Evolutionary conservation across 768 basidiomycete genomes (phyloP), one percentile per base, ranked within the genome.

Genomic region (Mrakia frigida): DNA sequence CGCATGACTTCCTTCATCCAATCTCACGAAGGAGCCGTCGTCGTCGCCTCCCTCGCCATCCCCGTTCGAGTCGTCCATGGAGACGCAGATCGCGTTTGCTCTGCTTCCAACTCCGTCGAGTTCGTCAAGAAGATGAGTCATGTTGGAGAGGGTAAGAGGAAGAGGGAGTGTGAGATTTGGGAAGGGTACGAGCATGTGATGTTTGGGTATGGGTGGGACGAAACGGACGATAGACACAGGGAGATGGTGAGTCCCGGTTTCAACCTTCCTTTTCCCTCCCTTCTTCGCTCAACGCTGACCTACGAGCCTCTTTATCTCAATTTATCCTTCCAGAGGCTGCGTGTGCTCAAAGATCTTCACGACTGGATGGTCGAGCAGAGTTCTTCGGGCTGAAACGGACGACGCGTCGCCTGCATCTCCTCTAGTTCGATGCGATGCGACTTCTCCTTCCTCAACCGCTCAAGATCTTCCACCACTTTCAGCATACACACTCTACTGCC

Each of bases 11-110:
- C 69, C 76, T 83, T 23, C 77, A 52, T 70, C 41, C 52, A 63
- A 16, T 60, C 70, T 50, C 72, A 74, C 0, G 76, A 25, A 16
- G 23, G 35, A 25, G 65, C 76, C 2, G 39, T 14, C 41, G 68
- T 56, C 28, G 43, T 80, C 37, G 28, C n/a, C n/a, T 25, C 70
- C 79, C 65, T 68, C 25, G 35, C 65, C 10, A 39, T 68, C 39
- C 83, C 84, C 7, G 82, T 84, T n/a, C 82, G 81, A 9, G 78
- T 84, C 53, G 74, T 84, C n/a, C 84, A 84, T 73, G 84, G 84
- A 0, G 79, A 80, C 39, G 68, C 80, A 14, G 83, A 84, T 78
- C 82, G 84, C 28, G 82, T 81, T 3, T 84, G 83, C 9, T n/a
- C n/a, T 82, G 82, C 0, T 81, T 82, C 77, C 70, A 79, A 10